Percentiles rank a stretch among this genome's conserved stretches.
These are phyloP conservation scores for Nidularia pulvinata DNA, from an alignment of 768 basidiomycete species.

Conservation along the genomic window DNA sequence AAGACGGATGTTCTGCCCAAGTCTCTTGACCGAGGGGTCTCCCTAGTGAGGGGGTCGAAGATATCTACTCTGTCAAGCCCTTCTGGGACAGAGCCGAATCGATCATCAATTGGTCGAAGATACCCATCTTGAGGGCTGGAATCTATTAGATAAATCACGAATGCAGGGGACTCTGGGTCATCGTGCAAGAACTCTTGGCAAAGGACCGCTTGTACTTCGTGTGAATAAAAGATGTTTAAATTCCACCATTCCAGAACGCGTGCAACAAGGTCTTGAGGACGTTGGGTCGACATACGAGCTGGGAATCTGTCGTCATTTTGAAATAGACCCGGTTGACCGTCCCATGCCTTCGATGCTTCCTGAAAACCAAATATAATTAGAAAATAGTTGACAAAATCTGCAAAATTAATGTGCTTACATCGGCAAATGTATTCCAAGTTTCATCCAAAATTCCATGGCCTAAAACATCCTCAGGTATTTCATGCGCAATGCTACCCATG, in stretches of 20 bases:
- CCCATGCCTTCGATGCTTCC: constrained; percentile 14
- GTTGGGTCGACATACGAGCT: not conserved
- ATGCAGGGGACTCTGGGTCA: constrained; percentile 15
- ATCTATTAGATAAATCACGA: constrained; percentile 21
- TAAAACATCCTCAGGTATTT: not conserved
- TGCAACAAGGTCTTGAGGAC: constrained; percentile 18
- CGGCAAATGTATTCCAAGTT: constrained; percentile 1
- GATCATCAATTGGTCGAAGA: constrained; percentile 8
- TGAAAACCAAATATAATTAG: not conserved
- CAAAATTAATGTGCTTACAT: not conserved
- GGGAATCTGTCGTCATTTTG: not conserved
- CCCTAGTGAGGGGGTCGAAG: constrained; percentile 9
- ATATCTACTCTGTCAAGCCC: constrained; percentile 16
- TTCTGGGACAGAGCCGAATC: constrained; percentile 15
- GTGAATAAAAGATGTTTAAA: not conserved
- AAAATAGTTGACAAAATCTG: not conserved
- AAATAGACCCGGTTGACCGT: constrained; percentile 1
- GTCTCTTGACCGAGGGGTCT: not conserved
- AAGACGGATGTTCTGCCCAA: not conserved
- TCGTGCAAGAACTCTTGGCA: constrained; percentile 12
- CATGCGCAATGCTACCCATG: not conserved
- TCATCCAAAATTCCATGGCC: constrained; percentile 1
- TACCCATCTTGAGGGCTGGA: constrained; percentile 2
- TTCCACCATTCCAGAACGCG: constrained; percentile 7
- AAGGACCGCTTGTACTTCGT: constrained; percentile 7